These are phyloP conservation scores for Cyberlindnera americana DNA, from an alignment of 805 yeast species.

Conservation along the genomic window DNA sequence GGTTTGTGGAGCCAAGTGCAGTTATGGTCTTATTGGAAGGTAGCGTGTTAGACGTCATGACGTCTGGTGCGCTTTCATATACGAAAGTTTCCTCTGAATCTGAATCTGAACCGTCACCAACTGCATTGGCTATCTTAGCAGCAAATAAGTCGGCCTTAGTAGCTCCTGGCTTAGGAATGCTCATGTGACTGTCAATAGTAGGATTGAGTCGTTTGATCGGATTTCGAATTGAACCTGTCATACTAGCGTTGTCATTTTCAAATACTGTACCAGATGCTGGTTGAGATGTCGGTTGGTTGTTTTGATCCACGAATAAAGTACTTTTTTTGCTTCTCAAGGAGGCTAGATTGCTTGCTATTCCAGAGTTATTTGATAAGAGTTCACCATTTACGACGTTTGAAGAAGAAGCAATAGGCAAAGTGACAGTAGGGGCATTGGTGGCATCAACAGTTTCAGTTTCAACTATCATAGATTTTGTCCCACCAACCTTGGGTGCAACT, in stretches of 20 bases:
- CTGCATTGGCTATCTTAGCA: conserved; percentile 91
- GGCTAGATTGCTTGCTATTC: conserved; percentile 27
- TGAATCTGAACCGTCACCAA: conserved; percentile 80
- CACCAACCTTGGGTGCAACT: conserved; percentile 8
- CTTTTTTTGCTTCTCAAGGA: conserved; percentile 36
- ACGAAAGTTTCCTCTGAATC: conserved; percentile 96
- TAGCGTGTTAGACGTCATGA: conserved; percentile 18
- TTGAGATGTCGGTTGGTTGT: conserved; percentile 11
- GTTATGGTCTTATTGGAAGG: conserved; percentile 18
- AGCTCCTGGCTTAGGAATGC: conserved; percentile 32
- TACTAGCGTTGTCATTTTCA: conserved; percentile 22
- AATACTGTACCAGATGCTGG: conserved; percentile 10
- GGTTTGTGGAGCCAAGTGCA: conserved; percentile 12
- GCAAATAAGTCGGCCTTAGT: conserved; percentile 92
- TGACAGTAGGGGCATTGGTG: conserved; percentile 27
- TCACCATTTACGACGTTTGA: conserved; percentile 16
- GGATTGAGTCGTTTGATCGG: conserved; percentile 19
- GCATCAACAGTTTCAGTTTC: conserved; percentile 63
- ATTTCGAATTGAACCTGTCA: conserved; percentile 27
- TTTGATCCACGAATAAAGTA: conserved; percentile 26
- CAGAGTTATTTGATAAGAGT: conserved; percentile 21
- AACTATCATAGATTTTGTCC: conserved; percentile 43
- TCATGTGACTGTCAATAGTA: conserved; percentile 18
- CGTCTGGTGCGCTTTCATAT: conserved; percentile 53
- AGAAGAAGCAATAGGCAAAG: conserved; percentile 25